A percentile compares a stretch with the other conserved stretches of the same genome.
Conservation (phyloP, 2,329 filamentous ascomycete genomes). For the Chaetomium sp. region DNA sequence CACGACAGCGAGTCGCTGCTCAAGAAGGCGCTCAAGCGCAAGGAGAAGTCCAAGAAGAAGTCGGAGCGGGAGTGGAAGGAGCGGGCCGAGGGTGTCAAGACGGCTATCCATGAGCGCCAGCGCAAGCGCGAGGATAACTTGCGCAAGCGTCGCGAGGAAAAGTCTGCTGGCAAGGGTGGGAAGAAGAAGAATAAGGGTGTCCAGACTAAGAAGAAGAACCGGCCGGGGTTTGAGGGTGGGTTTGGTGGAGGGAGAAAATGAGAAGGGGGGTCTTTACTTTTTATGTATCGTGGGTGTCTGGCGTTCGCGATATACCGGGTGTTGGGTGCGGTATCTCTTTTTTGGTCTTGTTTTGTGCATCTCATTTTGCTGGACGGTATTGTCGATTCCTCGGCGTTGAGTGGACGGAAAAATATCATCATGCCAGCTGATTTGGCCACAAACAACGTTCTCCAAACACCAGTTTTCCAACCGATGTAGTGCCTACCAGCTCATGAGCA, state of each 20-base stretch:
- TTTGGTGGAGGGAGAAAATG: slow-evolving; percentile 52
- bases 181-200: slow-evolving; percentile 46
- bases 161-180: slow-evolving; percentile 48
- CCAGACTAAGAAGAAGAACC: slow-evolving; percentile 42
- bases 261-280: slow-evolving; percentile 2
- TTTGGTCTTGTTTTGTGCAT: not conserved
- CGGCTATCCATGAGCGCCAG: slow-evolving; percentile 71
- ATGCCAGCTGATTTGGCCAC: not conserved
- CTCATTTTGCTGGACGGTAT: not conserved
- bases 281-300: slow-evolving; percentile 2
- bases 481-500: too few relatives aligned
- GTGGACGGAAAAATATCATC: slow-evolving; percentile 15
- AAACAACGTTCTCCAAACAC: too few relatives aligned
- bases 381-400: slow-evolving; percentile 2
- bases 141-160: slow-evolving; percentile 66
- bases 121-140: slow-evolving; percentile 78
- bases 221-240: slow-evolving; percentile 63
- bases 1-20: slow-evolving; percentile 78
- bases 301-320: slow-evolving; percentile 4
- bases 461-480: too few relatives aligned
- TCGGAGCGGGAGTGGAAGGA: slow-evolving; percentile 84
- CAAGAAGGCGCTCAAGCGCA: slow-evolving; percentile 92
- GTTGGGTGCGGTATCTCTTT: slow-evolving; percentile 1
- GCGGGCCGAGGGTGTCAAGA: slow-evolving; percentile 63
- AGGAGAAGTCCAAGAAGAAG: slow-evolving; percentile 84